These are phyloP conservation scores for Penicillium coprophilum DNA, from an alignment of 495 filamentous ascomycete genomes.

Conservation along the genomic window DNA sequence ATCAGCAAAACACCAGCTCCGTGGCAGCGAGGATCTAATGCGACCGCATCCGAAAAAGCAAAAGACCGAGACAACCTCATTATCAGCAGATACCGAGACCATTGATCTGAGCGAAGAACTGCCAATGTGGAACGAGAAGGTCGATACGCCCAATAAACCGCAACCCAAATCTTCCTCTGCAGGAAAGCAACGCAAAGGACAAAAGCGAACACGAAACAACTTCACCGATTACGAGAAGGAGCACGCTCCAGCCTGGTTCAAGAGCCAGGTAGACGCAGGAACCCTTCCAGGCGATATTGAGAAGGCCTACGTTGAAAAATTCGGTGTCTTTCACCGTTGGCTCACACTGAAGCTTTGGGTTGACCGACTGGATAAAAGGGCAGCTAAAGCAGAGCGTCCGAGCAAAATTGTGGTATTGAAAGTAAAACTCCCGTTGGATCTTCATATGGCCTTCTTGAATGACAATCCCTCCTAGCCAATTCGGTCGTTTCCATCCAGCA, in stretches of 20 bases:
- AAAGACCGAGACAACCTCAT: neutral
- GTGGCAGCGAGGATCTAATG: no score
- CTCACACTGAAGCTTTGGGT: neutral
- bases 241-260: constrained; percentile 8
- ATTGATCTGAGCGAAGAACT: neutral
- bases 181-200: neutral
- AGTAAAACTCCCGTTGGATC: neutral
- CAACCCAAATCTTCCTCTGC: no score
- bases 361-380: constrained; percentile 1
- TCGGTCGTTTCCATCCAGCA: neutral
- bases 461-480: neutral
- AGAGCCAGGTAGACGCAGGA: neutral
- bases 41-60: neutral
- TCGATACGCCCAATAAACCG: neutral
- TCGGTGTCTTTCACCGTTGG: constrained; percentile 3
- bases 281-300: neutral
- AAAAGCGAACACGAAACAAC: constrained; percentile 4
- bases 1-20: neutral
- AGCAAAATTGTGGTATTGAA: constrained; percentile 7
- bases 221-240: constrained; percentile 7
- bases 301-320: neutral
- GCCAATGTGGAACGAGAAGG: neutral
- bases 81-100: neutral
- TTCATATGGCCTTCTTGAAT: neutral
- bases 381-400: neutral